A percentile compares a stretch with the other conserved stretches of the same genome.
Conservation (phyloP, 1,139 yeast genomes). For the Citeromyces hawaiiensis region DNA sequence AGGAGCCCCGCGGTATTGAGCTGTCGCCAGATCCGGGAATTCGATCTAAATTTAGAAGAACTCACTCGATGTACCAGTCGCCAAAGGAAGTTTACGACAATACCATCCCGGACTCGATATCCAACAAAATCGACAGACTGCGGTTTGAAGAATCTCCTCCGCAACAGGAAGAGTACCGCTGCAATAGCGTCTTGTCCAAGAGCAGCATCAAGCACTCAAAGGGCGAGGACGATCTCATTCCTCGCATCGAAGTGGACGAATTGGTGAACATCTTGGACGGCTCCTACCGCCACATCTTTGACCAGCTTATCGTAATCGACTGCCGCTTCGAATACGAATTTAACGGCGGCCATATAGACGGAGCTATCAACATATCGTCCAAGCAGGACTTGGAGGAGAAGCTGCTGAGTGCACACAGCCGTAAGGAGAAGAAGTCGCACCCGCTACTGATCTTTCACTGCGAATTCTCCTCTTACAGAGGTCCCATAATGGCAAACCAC, state of each 20-base stretch:
- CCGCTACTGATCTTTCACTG: conserved; percentile 72
- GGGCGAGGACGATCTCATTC: conserved; percentile 53
- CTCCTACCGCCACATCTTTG: conserved; percentile 36
- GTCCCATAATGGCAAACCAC: conserved; percentile 86
- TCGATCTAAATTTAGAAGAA: conserved; percentile 34
- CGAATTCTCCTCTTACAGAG: conserved; percentile 85
- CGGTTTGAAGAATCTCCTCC: conserved; percentile 8
- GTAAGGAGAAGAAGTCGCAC: conserved; percentile 15
- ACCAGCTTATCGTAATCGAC: conserved; percentile 56
- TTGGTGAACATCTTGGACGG: conserved; percentile 53
- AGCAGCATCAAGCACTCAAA: conserved; percentile 31
- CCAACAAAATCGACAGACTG: conserved; percentile 12
- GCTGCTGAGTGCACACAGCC: conserved; percentile 19
- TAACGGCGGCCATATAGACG: conserved; percentile 81
- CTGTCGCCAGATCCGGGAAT: neutral
- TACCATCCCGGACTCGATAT: conserved; percentile 7
- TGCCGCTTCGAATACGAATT: conserved; percentile 90
- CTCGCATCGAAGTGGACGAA: conserved; percentile 58
- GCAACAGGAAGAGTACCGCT: conserved; percentile 7
- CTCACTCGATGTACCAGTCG: conserved; percentile 53
- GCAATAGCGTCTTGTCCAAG: conserved; percentile 24
- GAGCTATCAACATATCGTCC: conserved; percentile 68
- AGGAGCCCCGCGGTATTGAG: too few species aligned
- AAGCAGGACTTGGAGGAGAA: conserved; percentile 50
- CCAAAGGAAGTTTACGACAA: conserved; percentile 22